phyloP scores from a whole-genome alignment of 1,284 basidiomycete genomes.

The Ustilago esculenta region DNA sequence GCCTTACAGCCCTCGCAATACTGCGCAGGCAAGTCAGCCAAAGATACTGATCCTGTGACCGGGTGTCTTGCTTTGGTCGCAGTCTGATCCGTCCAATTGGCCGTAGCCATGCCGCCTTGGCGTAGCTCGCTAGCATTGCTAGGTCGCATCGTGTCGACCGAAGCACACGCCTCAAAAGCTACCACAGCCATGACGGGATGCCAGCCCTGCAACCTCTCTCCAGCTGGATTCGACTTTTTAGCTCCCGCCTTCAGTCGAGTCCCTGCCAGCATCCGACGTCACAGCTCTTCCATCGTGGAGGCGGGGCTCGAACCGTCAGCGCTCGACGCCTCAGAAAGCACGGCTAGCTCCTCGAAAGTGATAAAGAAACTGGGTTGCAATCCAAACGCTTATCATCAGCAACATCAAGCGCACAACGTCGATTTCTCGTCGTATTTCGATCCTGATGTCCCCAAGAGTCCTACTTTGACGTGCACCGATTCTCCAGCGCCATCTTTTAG shows the following conservation, averaged over 20 bases:
- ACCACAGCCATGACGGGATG: background rate
- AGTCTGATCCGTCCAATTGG: background rate
- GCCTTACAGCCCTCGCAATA: too few relatives aligned
- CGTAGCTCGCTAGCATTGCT: slow-evolving; percentile 9
- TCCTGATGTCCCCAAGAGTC: background rate
- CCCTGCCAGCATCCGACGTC: background rate
- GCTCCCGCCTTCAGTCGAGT: slow-evolving; percentile 8
- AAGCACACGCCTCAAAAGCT: background rate
- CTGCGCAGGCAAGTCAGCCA: too few relatives aligned
- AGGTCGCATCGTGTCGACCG: background rate
- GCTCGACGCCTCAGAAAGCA: background rate
- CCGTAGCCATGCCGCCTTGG: slow-evolving; percentile 13
- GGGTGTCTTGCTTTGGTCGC: slow-evolving; percentile 2
- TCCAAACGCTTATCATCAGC: background rate
- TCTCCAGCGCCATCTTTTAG: background rate
- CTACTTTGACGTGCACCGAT: background rate
- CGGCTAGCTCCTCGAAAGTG: slow-evolving; percentile 1
- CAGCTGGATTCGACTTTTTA: slow-evolving; percentile 18
- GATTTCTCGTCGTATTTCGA: slow-evolving; percentile 15
- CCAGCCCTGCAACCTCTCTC: background rate
- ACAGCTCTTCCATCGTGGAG: slow-evolving; percentile 7
- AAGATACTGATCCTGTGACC: background rate
- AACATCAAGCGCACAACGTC: background rate
- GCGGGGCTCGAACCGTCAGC: background rate
- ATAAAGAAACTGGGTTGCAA: too few relatives aligned